Conservation (phyloP, 2,329 filamentous ascomycete genomes). For the Xylaria arbuscula region DNA sequence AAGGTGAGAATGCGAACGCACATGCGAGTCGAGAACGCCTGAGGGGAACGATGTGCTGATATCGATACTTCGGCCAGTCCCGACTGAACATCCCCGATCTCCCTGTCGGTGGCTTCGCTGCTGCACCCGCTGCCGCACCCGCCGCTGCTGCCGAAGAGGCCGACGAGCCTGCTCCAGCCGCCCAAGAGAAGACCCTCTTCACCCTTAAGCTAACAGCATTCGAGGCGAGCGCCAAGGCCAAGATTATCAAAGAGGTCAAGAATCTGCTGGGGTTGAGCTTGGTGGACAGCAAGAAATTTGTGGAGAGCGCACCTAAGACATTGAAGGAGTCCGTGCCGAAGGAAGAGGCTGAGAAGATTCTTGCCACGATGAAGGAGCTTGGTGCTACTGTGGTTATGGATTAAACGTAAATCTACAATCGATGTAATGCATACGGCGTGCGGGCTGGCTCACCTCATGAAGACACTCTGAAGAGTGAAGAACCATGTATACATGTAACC, state of each 20-base stretch:
- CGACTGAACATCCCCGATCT: constrained; percentile 98
- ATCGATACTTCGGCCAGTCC: constrained; percentile 64
- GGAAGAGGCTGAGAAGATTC: constrained; percentile 99
- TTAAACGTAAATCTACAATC: constrained; percentile 59
- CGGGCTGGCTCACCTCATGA: constrained; percentile 31
- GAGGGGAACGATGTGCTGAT: constrained; percentile 30
- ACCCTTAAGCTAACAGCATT: constrained; percentile 93
- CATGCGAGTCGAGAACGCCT: not conserved
- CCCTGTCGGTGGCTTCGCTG: constrained; percentile 90
- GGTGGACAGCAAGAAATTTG: constrained; percentile 99
- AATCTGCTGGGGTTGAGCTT: constrained; percentile 91
- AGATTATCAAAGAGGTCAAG: constrained; percentile 99
- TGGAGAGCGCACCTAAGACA: constrained; percentile 96
- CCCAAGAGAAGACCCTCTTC: constrained; percentile 97
- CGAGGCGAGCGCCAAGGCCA: constrained; percentile 90
- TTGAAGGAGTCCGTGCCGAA: constrained; percentile 99
- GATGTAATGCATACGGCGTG: constrained; percentile 26
- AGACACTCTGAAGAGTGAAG: constrained; percentile 12
- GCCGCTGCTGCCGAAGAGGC: constrained; percentile 79
- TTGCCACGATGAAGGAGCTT: constrained; percentile 91
- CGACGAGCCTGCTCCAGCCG: constrained; percentile 86
- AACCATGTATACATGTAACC: constrained; percentile 50
- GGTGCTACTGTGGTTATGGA: constrained; percentile 93
- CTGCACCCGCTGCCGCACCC: constrained; percentile 65
- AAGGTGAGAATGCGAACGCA: constrained; percentile 72